Evolutionary conservation across 176 grass and related monocot species (phyloP).

Genomic region (Melocanna baccifera): DNA sequence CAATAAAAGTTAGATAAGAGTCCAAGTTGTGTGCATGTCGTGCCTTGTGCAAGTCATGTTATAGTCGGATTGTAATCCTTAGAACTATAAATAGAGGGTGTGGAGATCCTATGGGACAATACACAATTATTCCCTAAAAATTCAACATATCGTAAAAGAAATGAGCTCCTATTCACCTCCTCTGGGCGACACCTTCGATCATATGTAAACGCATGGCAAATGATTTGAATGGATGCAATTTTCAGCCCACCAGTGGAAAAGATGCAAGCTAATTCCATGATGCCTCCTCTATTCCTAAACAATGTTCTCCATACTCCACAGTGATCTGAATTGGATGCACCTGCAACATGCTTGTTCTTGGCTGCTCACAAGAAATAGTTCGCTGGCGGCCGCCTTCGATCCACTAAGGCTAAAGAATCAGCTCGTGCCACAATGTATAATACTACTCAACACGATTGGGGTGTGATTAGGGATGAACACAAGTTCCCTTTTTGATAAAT

Average conservation of each 20-base stretch:
- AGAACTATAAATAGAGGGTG: too few species aligned
- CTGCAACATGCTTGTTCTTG: constrained; percentile 12
- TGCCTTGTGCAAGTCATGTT: too few species aligned
- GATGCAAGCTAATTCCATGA: neutral
- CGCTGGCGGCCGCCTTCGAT: neutral
- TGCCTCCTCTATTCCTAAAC: neutral
- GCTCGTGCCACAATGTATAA: neutral
- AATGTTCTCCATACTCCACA: neutral
- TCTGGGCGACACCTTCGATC: too few species aligned
- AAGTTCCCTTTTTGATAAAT: neutral
- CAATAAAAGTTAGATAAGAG: too few species aligned
- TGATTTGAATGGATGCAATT: neutral
- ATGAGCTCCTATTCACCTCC: too few species aligned
- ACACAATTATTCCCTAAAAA: too few species aligned
- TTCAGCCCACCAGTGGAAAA: neutral
- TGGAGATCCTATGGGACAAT: too few species aligned
- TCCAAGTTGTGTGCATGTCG: too few species aligned
- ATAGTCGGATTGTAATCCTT: too few species aligned
- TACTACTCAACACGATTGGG: neutral
- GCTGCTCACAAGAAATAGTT: constrained; percentile 6
- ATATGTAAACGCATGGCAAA: too few species aligned
- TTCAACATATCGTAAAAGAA: too few species aligned
- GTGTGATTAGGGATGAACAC: neutral
- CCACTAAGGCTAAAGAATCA: neutral
- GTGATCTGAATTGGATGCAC: neutral